A percentile compares a stretch with the other conserved stretches of the same genome.
Conservation (phyloP, 306 rosid species). For the Gleditsia sinensis region DNA sequence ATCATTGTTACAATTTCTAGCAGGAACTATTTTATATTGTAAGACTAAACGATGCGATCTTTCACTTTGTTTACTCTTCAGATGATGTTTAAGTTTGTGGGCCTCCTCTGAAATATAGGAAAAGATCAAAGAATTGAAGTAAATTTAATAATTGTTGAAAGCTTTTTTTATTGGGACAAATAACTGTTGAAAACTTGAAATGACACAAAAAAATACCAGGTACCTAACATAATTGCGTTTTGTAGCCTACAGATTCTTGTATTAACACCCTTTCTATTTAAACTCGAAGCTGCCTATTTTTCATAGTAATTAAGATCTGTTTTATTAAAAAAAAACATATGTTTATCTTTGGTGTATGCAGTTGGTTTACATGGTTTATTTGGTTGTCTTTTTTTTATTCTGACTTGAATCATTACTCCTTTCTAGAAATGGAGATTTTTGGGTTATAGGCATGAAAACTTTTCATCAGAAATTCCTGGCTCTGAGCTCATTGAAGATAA, state of each 20-base stretch:
- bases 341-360: slow-evolving; percentile 1
- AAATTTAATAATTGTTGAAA: neutral
- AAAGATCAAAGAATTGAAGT: neutral
- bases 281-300: neutral
- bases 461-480: slow-evolving; percentile 35
- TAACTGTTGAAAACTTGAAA: too few relatives aligned
- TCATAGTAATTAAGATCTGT: neutral
- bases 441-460: slow-evolving; percentile 44
- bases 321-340: neutral
- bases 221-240: neutral
- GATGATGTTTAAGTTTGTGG: neutral
- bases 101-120: neutral
- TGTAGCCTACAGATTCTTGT: neutral
- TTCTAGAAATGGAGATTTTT: slow-evolving; percentile 47
- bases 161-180: too few relatives aligned
- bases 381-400: neutral
- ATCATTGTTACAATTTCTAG: neutral
- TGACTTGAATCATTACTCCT: slow-evolving; percentile 26
- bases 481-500: slow-evolving; percentile 38
- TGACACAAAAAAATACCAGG: neutral
- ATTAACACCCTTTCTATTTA: neutral
- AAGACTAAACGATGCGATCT: neutral
- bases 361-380: slow-evolving; percentile 7
- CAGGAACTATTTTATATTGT: neutral
- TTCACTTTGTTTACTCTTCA: neutral